phyloP scores from a whole-genome alignment of 306 rosid genomes.

The Cucurbita maxima region DNA sequence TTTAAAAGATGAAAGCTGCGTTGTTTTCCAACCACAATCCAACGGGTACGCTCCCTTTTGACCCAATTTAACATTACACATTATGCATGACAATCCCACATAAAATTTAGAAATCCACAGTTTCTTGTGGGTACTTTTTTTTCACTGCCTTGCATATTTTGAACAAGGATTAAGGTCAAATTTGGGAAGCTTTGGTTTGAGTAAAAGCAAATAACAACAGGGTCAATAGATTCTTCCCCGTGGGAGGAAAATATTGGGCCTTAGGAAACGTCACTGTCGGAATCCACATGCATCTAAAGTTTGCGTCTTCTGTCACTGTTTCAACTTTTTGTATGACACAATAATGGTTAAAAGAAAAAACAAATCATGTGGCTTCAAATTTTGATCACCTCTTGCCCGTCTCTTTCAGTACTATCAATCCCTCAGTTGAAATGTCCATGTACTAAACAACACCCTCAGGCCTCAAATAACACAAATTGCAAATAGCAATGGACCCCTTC shows the following conservation, averaged over 20 bases:
- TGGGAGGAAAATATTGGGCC: background rate
- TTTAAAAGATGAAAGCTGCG: no score
- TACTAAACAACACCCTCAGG: background rate
- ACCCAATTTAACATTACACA: background rate
- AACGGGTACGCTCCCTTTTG: background rate
- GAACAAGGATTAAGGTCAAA: background rate
- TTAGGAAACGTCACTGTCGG: background rate
- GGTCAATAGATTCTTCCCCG: background rate
- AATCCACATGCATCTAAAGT: slow-evolving; percentile 1
- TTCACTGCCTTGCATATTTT: background rate
- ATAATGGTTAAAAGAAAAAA: background rate
- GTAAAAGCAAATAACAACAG: background rate
- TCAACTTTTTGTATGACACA: background rate
- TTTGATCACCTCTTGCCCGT: background rate
- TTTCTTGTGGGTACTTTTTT: background rate
- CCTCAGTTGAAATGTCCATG: background rate
- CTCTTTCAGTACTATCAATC: background rate
- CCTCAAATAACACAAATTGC: background rate
- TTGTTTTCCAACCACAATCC: background rate
- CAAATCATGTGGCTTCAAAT: background rate
- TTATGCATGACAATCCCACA: background rate
- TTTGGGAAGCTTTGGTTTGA: background rate
- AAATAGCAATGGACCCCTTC: background rate
- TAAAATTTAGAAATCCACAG: background rate
- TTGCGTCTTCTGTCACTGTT: background rate